phyloP scores from a whole-genome alignment of 1,284 basidiomycete species.

The Clitocybe nebularis region DNA sequence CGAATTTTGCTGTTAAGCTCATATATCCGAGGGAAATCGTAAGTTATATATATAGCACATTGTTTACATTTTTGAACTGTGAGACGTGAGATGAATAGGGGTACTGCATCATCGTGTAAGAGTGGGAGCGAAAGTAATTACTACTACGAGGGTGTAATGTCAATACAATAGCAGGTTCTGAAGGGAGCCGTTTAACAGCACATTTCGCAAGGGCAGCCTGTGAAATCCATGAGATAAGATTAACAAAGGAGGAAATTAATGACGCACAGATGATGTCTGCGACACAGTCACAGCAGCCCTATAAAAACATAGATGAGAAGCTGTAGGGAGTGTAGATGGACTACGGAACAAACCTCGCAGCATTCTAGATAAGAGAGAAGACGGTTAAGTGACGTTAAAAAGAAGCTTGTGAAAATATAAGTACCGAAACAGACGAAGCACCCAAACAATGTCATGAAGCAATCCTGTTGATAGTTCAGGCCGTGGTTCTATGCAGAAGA shows the following conservation, averaged over 20 bases:
- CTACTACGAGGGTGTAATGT: background rate
- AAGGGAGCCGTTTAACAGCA: slow-evolving; percentile 30
- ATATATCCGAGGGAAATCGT: no score
- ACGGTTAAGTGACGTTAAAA: background rate
- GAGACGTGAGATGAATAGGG: no score
- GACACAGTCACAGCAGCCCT: slow-evolving; percentile 46
- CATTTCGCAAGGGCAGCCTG: slow-evolving; percentile 51
- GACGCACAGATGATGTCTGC: slow-evolving; percentile 45
- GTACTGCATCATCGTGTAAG: no score
- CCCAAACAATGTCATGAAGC: background rate
- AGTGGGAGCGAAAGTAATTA: background rate
- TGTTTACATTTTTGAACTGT: no score
- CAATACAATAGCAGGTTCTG: background rate
- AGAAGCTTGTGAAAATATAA: background rate
- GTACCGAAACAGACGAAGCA: background rate
- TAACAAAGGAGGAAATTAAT: background rate
- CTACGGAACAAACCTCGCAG: slow-evolving; percentile 33
- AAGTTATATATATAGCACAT: no score
- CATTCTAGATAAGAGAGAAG: slow-evolving; percentile 32
- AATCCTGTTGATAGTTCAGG: background rate
- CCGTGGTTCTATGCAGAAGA: background rate
- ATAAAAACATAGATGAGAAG: slow-evolving; percentile 5
- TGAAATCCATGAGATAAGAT: background rate
- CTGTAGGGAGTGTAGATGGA: background rate
- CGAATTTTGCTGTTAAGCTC: no score